Evolutionary conservation across 768 basidiomycete species (phyloP).

Genomic region (Xanthoconium purpureum): DNA sequence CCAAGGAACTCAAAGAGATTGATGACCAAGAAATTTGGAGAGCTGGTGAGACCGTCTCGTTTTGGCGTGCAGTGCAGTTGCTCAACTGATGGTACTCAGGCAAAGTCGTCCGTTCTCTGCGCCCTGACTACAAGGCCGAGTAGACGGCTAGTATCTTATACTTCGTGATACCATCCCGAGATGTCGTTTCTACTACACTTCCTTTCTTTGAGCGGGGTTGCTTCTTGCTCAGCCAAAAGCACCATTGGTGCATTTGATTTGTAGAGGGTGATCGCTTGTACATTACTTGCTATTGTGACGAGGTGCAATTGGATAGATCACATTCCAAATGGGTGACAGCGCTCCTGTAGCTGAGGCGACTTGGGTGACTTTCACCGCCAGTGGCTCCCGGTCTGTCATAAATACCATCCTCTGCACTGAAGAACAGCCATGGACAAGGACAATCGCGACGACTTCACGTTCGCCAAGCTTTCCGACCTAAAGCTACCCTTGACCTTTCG

Average conservation of each 20-base stretch:
- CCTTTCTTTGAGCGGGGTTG: slow-evolving; percentile 7
- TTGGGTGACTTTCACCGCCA: not conserved
- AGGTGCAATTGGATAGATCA: not conserved
- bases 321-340: slow-evolving; percentile 1
- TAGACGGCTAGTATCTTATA: slow-evolving; percentile 20
- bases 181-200: slow-evolving; percentile 1
- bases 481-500: slow-evolving; percentile 85
- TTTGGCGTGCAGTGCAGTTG: not conserved
- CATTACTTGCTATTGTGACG: not conserved
- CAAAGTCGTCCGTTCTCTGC: slow-evolving; percentile 87
- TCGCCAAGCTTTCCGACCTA: slow-evolving; percentile 86
- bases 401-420: not conserved
- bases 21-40: slow-evolving; percentile 99
- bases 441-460: slow-evolving; percentile 85
- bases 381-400: not conserved
- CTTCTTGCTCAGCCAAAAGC: slow-evolving; percentile 25
- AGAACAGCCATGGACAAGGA: slow-evolving; percentile 49
- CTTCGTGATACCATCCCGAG: slow-evolving; percentile 7
- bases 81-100: slow-evolving; percentile 38
- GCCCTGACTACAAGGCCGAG: slow-evolving; percentile 79
- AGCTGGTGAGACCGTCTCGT: slow-evolving; percentile 55
- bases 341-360: not conserved
- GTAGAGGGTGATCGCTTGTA: slow-evolving; percentile 18
- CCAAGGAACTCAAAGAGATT: slow-evolving; percentile 89
- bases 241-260: slow-evolving; percentile 21